Evolutionary conservation across 139 green algal species (phyloP).

Genomic region (Volvox reticuliferus): DNA sequence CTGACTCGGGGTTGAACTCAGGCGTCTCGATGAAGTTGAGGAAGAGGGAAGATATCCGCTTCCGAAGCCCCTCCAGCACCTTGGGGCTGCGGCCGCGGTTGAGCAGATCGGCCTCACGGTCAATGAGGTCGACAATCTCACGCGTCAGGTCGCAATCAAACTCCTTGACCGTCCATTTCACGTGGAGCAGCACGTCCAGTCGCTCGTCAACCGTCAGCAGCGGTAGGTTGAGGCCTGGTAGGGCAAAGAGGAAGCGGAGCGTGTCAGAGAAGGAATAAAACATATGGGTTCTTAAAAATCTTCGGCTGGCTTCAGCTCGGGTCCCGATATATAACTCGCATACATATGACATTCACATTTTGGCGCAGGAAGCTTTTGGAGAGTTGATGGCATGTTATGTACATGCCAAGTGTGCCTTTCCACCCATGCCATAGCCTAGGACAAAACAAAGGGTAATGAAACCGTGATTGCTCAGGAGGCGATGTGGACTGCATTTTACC

Average conservation of each 20-base stretch:
- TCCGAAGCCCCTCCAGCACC: constrained; percentile 82
- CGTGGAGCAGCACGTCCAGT: constrained; percentile 90
- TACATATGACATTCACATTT: too few species aligned
- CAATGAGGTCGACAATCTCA: constrained; percentile 87
- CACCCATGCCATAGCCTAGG: too few species aligned
- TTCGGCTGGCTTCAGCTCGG: too few species aligned
- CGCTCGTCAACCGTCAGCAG: constrained; percentile 81
- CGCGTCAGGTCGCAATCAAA: constrained; percentile 87
- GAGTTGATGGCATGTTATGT: too few species aligned
- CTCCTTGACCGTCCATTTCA: constrained; percentile 89
- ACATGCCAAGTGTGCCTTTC: too few species aligned
- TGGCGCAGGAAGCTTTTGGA: too few species aligned
- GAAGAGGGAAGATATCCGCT: constrained; percentile 82
- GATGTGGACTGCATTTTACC: too few species aligned
- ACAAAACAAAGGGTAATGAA: too few species aligned
- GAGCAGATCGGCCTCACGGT: constrained; percentile 90
- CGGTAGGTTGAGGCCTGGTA: constrained; percentile 58
- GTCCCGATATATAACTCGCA: too few species aligned
- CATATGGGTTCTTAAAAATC: not conserved
- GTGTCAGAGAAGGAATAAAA: not conserved
- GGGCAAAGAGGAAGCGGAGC: not conserved
- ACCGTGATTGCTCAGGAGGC: too few species aligned
- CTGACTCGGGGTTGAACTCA: constrained; percentile 80
- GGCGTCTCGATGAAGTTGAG: constrained; percentile 85
- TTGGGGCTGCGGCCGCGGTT: constrained; percentile 67